Base-by-base conservation (phyloP, 1,139 yeast species). In the Sugiyamaella novakii region DNA sequence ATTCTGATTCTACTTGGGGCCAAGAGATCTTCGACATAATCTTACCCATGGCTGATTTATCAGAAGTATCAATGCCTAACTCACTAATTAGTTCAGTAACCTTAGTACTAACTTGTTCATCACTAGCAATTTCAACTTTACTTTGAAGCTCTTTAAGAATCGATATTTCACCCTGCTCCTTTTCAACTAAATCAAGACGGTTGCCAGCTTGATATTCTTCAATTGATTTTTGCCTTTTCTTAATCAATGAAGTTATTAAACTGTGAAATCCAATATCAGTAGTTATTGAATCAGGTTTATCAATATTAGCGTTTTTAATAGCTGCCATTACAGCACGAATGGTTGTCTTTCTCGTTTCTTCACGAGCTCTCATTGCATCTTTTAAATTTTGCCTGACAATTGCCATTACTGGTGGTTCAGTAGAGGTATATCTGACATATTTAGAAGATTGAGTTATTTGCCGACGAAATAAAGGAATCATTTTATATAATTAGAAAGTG, bases 301-400 rank as follows among this genome's bases (percentile, higher is more conserved):
- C 80, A 47, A 82, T 78, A 58, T 81, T 84, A 46, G 77, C 72
- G 65, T 83, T 82, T 65, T 83, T 82, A 54, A 81, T 75, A 14
- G 75, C 77, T 3, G 85, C 73, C 61, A 83, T 67, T 8, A 83
- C 70, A 11, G 78, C 73, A 55, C 82, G 73, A 36, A 82, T 72
- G 1, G 84, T 81, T 43, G 77, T 80, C 59, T 81, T 81, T 54
- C 65, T 63, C 36, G 52, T 35, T 5, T 46, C 34, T 30, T 57
- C 59, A 10, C 66, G 63, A 14, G 63, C 47, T 38, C 61, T 55
- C 71, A 68, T 68, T 11, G 72, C 71, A 6, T 49, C 53, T 50
- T 68, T 68, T 34, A 68, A 61, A 18, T 57, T 53, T 47, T 60
- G 59, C n/a, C 71, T 60, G 14, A 68, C 62, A 17, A 43, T 34